A percentile compares a stretch with the other conserved stretches of the same genome.
phyloP scores from a whole-genome alignment of 352 stramenopile genomes.

The Phytophthora quininea region DNA sequence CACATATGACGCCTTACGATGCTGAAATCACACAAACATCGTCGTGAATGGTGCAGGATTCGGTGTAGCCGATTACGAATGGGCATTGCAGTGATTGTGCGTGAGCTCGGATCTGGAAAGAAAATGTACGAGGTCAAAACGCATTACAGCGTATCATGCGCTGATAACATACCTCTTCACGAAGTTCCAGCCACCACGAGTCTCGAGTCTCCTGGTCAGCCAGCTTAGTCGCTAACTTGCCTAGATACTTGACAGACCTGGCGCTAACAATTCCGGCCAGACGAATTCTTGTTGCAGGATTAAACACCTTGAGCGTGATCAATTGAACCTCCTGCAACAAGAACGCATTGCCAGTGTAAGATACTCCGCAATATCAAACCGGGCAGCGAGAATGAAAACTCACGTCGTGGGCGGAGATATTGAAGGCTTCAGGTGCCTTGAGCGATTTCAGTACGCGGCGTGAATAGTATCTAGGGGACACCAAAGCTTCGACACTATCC shows the following conservation, averaged over 20 bases:
- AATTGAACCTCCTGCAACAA: slow-evolving; percentile 91
- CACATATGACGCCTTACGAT: slow-evolving; percentile 60
- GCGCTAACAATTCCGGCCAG: slow-evolving; percentile 87
- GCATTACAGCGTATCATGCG: neutral
- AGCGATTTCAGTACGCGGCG: slow-evolving; percentile 57
- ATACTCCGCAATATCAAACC: no score
- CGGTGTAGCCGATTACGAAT: slow-evolving; percentile 96
- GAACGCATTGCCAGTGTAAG: no score
- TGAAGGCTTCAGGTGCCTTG: slow-evolving; percentile 64
- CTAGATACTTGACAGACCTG: slow-evolving; percentile 90
- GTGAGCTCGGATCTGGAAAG: slow-evolving; percentile 91
- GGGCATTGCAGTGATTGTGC: slow-evolving; percentile 95
- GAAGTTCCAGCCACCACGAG: slow-evolving; percentile 97
- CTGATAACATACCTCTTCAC: slow-evolving; percentile 86
- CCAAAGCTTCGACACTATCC: slow-evolving; percentile 42
- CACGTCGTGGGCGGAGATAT: slow-evolving; percentile 81
- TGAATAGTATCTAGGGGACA: slow-evolving; percentile 59
- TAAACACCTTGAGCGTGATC: slow-evolving; percentile 94
- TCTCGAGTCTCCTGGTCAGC: slow-evolving; percentile 97
- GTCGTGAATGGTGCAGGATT: slow-evolving; percentile 97
- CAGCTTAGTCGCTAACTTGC: slow-evolving; percentile 94
- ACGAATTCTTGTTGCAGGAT: slow-evolving; percentile 72
- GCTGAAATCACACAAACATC: slow-evolving; percentile 97
- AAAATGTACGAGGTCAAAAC: neutral
- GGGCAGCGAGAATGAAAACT: slow-evolving; percentile 13